These are phyloP conservation scores for Smittium mucronatum DNA, from an alignment of 371 early-diverging fungal genomes.

Conservation along the genomic window DNA sequence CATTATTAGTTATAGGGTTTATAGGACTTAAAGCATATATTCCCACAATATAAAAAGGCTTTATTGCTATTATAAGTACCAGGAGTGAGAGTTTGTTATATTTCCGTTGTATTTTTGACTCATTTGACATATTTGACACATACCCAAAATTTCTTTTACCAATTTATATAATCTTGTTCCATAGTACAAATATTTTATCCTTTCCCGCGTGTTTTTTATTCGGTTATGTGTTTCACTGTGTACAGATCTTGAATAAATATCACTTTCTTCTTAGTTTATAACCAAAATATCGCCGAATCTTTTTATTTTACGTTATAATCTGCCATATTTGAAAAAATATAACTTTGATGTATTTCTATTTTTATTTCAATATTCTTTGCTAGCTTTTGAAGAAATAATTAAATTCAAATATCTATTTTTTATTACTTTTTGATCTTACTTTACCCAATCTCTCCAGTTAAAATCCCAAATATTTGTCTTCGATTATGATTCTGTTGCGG, in stretches of 20 bases:
- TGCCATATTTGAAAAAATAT: background rate
- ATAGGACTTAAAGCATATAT: background rate
- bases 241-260: background rate
- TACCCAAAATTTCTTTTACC: background rate
- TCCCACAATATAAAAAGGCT: background rate
- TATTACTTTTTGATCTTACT: background rate
- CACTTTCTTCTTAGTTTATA: background rate
- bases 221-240: background rate
- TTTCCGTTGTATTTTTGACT: background rate
- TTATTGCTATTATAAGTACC: background rate
- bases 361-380: background rate
- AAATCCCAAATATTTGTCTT: background rate
- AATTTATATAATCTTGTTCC: background rate
- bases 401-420: too few relatives aligned
- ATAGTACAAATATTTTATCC: background rate
- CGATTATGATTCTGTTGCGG: background rate
- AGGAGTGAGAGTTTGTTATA: background rate
- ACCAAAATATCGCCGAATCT: background rate
- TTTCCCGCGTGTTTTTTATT: background rate
- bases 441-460: background rate
- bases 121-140: background rate
- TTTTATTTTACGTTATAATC: background rate
- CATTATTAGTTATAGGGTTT: background rate
- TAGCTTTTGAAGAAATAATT: background rate
- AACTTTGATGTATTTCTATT: conserved; percentile 4